Evolutionary conservation across 148 eudicot species (phyloP).

Genomic region (Cornus controversa): DNA sequence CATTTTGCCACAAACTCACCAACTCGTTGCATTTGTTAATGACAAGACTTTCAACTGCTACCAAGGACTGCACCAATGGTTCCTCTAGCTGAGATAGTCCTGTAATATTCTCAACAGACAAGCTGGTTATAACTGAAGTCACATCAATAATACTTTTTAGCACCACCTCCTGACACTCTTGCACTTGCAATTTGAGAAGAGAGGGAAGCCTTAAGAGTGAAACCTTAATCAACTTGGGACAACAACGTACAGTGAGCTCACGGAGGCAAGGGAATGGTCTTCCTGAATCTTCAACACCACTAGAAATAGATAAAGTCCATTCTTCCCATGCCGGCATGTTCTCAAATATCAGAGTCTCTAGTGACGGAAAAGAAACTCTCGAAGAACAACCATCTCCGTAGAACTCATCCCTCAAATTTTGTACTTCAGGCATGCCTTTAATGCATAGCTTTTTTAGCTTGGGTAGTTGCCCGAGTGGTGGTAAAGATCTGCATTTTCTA

Average conservation of each 20-base stretch:
- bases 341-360: not conserved
- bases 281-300: not conserved
- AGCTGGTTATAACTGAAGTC: no score
- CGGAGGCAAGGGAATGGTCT: not conserved
- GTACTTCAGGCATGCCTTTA: not conserved
- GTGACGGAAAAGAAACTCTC: not conserved
- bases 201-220: no score
- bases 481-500: not conserved
- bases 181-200: no score
- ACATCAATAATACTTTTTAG: no score
- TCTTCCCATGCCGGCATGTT: not conserved
- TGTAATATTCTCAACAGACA: not conserved
- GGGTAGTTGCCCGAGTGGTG: not conserved
- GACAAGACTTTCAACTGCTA: not conserved
- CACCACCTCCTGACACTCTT: no score
- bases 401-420: not conserved
- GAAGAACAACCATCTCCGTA: not conserved
- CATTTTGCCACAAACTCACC: not conserved
- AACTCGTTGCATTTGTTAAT: no score
- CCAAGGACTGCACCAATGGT: no score
- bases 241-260: not conserved
- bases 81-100: not conserved
- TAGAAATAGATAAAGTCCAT: not conserved
- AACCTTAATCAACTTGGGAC: not conserved
- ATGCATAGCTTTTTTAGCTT: not conserved